phyloP scores from a whole-genome alignment of 176 grass and related monocot genomes.

The Carex cristatella region DNA sequence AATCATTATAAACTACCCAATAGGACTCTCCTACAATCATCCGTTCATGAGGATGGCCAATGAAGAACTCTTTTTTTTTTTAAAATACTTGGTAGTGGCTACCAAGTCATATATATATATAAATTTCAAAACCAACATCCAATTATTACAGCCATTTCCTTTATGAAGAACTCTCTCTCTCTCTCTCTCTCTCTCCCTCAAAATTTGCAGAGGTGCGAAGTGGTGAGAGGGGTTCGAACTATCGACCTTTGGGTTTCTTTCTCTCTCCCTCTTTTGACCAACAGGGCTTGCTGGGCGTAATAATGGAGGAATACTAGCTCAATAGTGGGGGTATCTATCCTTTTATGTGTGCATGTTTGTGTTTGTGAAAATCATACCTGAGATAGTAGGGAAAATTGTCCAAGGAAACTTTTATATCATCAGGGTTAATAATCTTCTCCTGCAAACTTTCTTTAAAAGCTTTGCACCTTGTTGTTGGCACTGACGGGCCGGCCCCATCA shows the following conservation, averaged over 20 bases:
- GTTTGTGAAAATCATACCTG: conserved; percentile 39
- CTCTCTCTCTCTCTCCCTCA: too few species aligned
- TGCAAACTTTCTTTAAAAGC: conserved; percentile 87
- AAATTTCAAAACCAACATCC: too few species aligned
- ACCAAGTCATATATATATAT: too few species aligned
- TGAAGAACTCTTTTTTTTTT: background rate
- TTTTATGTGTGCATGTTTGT: background rate
- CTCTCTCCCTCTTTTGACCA: background rate
- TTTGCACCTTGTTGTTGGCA: conserved; percentile 70
- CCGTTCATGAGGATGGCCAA: background rate
- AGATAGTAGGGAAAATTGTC: conserved; percentile 96
- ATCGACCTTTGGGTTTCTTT: too few species aligned
- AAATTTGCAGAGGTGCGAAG: too few species aligned
- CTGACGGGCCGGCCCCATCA: conserved; percentile 45
- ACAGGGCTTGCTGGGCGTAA: background rate
- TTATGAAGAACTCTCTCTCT: too few species aligned
- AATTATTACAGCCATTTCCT: too few species aligned
- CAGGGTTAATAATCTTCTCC: conserved; percentile 71
- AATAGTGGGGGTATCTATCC: conserved; percentile 13
- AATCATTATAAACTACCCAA: background rate
- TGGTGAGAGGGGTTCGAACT: too few species aligned
- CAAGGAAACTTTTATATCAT: conserved; percentile 80
- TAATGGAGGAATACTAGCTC: conserved; percentile 15
- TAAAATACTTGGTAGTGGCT: too few species aligned
- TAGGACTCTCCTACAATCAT: background rate